Conservation (phyloP, 345 rosid species). For the Salix brachista region DNA sequence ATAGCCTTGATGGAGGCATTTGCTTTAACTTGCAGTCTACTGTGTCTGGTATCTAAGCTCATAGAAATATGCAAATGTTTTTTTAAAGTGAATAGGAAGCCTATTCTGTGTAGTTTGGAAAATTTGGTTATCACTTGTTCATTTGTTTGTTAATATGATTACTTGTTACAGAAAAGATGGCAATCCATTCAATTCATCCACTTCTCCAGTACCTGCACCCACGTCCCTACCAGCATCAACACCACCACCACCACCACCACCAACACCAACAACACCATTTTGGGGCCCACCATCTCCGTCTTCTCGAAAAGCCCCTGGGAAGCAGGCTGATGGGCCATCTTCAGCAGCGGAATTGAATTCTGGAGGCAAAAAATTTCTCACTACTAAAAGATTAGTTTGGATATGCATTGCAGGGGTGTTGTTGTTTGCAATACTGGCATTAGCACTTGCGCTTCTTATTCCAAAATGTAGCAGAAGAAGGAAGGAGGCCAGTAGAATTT, state of each 20-base stretch:
- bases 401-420: conserved; percentile 68
- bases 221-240: conserved; percentile 40
- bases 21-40: background rate
- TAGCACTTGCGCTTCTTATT: conserved; percentile 50
- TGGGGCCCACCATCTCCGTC: conserved; percentile 35
- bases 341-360: conserved; percentile 43
- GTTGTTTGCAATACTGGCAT: conserved; percentile 46
- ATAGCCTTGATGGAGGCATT: background rate
- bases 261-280: conserved; percentile 3
- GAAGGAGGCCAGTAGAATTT: conserved; percentile 43
- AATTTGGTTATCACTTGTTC: background rate
- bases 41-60: conserved; percentile 3
- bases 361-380: conserved; percentile 35
- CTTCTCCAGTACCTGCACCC: conserved; percentile 57
- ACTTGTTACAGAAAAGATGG: conserved; percentile 67
- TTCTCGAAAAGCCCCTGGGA: conserved; percentile 39
- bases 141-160: conserved; percentile 13
- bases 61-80: background rate
- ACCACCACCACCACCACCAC: conserved; percentile 36
- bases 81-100: background rate
- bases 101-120: background rate
- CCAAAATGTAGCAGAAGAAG: conserved; percentile 52
- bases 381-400: conserved; percentile 60
- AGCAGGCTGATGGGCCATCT: conserved; percentile 61
- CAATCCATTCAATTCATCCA: conserved; percentile 59